Evolutionary conservation across 2,329 filamentous ascomycete genomes (phyloP), one percentile per base, ranked within the genome.

Genomic region (Ilyonectria sp.): DNA sequence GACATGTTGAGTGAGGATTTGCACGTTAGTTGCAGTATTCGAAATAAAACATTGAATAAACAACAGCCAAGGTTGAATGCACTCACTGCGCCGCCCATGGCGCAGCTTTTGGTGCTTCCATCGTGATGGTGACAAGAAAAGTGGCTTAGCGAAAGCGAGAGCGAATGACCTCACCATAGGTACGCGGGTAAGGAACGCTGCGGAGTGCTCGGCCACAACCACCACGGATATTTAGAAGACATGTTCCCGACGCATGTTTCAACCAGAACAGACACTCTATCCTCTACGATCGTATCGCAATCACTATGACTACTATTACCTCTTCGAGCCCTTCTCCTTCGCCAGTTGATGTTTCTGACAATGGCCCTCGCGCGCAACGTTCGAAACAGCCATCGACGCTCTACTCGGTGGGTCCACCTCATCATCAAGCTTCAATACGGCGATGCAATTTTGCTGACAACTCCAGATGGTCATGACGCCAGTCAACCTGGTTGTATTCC

Each of bases 401-500:
- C n/a, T 78, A 76, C 59, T 74, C 71, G 15, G 76, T 78, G 57
- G 57, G 75, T 71, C 57, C 31, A 26, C 40, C 9, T 61, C 15
- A 60, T 52, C 19, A 53, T 6, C 40, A 6, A n/a, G 15, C 17
- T n/a, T 17, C 15, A n/a, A n/a, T 7, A n/a, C 40, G 17, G n/a
- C 17, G 40, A 43, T n/a, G 15, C 40, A 15, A n/a, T n/a, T 19
- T 49, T 47, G 52, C 64, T 72, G 46, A 74, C 71, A 61, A 43
- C 7, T 10, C 64, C 23, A 87, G 84, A 61, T 83, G 21, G 71
- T 93, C 71, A 83, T 91, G 80, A 91, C 90, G 0, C 90, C 91
- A 8, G 71, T 93, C 68, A 84, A 89, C 70, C 88, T 92, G 77
- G 82, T 89, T 57, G 87, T 89, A 23, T 92, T 93, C 79, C 78